Percentiles rank a stretch among this genome's conserved stretches.
These are phyloP conservation scores for Croton setiger DNA, from an alignment of 441 rosid species.

Conservation along the genomic window DNA sequence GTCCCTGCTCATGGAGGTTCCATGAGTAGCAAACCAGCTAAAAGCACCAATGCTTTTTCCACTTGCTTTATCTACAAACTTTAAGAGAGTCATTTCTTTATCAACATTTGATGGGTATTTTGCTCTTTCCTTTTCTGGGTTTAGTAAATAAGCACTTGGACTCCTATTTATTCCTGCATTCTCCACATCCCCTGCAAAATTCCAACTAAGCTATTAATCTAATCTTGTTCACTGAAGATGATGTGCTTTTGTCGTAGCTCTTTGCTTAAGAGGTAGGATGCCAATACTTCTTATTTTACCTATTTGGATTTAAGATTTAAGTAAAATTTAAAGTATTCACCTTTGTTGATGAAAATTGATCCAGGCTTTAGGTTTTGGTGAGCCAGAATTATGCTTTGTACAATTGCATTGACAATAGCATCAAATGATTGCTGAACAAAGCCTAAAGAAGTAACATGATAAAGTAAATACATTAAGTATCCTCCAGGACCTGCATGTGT, in stretches of 20 bases:
- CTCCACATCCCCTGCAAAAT: slow-evolving; percentile 40
- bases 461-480: slow-evolving; percentile 52
- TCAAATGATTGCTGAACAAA: slow-evolving; percentile 53
- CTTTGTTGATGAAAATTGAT: slow-evolving; percentile 43
- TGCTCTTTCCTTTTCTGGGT: slow-evolving; percentile 50
- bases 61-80: slow-evolving; percentile 32
- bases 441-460: slow-evolving; percentile 49
- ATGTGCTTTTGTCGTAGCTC: no score
- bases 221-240: no score
- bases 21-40: slow-evolving; percentile 60
- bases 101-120: slow-evolving; percentile 41
- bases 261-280: no score
- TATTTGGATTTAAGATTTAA: not conserved
- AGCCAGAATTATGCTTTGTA: slow-evolving; percentile 48
- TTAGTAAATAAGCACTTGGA: slow-evolving; percentile 52
- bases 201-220: no score
- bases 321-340: slow-evolving; percentile 21
- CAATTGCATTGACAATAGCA: slow-evolving; percentile 46
- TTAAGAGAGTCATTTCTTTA: slow-evolving; percentile 50
- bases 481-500: slow-evolving; percentile 68
- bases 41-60: slow-evolving; percentile 44
- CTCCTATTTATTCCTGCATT: slow-evolving; percentile 56
- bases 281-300: not conserved
- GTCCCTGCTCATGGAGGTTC: slow-evolving; percentile 62
- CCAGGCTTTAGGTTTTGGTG: slow-evolving; percentile 49